Conservation (phyloP, 768 basidiomycete species). For the Mycena polygramma region DNA sequence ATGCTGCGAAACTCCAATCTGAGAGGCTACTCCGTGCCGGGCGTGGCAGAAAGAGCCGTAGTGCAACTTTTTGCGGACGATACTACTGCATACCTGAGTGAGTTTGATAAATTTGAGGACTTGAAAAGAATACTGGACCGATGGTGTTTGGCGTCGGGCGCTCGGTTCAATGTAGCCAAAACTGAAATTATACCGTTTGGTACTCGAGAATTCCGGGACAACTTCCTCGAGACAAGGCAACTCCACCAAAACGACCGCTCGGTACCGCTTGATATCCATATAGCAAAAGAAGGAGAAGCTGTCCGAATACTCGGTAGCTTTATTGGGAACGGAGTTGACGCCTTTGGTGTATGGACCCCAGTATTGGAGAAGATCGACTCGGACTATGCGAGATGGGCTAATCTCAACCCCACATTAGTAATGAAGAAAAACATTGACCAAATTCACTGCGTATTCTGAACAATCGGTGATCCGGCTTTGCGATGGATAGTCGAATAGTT, state of each 20-base stretch:
- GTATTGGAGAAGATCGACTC: conserved; percentile 36
- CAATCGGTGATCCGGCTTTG: too few species aligned
- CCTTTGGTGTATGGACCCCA: conserved; percentile 14
- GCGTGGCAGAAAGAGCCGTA: neutral
- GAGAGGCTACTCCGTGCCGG: conserved; percentile 34
- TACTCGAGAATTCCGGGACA: conserved; percentile 19
- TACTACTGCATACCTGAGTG: neutral
- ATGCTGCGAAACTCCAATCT: conserved; percentile 34
- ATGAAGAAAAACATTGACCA: neutral
- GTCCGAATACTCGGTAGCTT: neutral
- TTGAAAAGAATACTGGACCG: conserved; percentile 33
- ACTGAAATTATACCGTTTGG: conserved; percentile 48
- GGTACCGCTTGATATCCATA: conserved; percentile 30
- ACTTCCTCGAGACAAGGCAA: conserved; percentile 1
- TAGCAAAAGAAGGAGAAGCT: neutral
- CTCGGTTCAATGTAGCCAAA: conserved; percentile 44
- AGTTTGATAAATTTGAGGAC: conserved; percentile 27
- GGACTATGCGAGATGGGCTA: conserved; percentile 1
- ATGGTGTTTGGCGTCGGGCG: conserved; percentile 46
- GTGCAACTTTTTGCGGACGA: neutral
- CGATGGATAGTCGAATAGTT: too few species aligned
- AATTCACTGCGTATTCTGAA: too few species aligned
- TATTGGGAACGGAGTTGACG: conserved; percentile 8
- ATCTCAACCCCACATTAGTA: neutral
- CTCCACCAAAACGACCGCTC: neutral